phyloP scores from a whole-genome alignment of 1,284 basidiomycete genomes.

The Veloboletus limbatus region DNA sequence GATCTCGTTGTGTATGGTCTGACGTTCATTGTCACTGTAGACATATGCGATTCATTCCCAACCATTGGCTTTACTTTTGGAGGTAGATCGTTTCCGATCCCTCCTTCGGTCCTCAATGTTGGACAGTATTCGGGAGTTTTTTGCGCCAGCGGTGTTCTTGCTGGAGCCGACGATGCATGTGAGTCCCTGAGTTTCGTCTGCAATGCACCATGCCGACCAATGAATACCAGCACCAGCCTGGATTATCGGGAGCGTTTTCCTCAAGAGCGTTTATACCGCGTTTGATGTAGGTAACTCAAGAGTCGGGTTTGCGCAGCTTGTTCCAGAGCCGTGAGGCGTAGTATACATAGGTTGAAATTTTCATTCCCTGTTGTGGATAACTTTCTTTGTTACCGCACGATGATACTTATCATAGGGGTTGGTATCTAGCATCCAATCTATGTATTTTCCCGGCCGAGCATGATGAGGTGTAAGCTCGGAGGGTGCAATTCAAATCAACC shows the following conservation, averaged over 20 bases:
- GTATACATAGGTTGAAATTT: not conserved
- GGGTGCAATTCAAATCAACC: no score
- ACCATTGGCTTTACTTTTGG: constrained; percentile 41
- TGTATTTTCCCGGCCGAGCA: no score
- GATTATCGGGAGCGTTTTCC: not conserved
- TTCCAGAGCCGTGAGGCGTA: constrained; percentile 4
- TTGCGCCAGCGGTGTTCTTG: constrained; percentile 30
- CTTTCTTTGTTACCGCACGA: no score
- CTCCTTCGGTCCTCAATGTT: constrained; percentile 36
- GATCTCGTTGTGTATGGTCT: not conserved
- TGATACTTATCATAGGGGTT: no score
- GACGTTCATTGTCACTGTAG: constrained; percentile 31
- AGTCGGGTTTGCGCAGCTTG: constrained; percentile 20
- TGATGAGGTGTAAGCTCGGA: no score
- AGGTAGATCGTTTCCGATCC: constrained; percentile 38
- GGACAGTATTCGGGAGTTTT: constrained; percentile 28
- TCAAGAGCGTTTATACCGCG: not conserved
- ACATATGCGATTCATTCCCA: constrained; percentile 39
- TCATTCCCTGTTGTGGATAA: no score
- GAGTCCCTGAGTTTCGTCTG: not conserved
- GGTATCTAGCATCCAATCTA: no score
- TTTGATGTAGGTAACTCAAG: not conserved
- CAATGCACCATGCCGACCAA: not conserved
- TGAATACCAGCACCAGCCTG: not conserved
- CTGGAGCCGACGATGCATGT: constrained; percentile 1